Base-by-base conservation (phyloP, 2,329 filamentous ascomycete genomes). In the Colletotrichum acutatum region DNA sequence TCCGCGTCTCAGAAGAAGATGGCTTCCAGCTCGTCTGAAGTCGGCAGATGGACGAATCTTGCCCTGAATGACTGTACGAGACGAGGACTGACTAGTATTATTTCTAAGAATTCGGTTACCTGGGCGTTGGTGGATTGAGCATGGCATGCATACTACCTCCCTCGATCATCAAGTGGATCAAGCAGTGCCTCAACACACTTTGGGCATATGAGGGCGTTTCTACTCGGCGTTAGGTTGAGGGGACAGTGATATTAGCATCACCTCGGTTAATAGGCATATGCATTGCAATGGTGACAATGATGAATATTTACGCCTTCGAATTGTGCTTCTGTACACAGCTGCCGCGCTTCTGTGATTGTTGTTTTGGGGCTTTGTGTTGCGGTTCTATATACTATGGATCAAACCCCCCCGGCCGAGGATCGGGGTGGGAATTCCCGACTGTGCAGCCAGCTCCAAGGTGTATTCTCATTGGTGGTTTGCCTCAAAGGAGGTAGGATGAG, bases 1-100 rank as follows among this genome's bases (percentile, higher is more conserved):
- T 77, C 3, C 77, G 79, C 58, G 66, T 77, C 30, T 68, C 79
- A 8, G 71, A 76, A 61, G 84, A 85, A 64, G 84, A 85, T 12
- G 84, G 83, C 42, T 86, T 86, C 73, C 83, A 85, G 77, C 77
- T 86, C 54, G 71, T 86, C 54, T 82, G 66, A 78, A n/a, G 6
- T 8, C 28, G n/a, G 30, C 28, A n/a, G 54, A 32, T 37, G 16
- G 42, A 49, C 19, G 37, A 19, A 42, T 1, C 42, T 24, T 8
- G 34, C 19, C 30, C 11, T 46, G 22, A n/a, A 46, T 24, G 57
- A 34, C n/a, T 54, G 6, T 46, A 72, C 34, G 59, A 69, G 28
- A 52, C 16, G 19, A 30, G 46, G 19, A n/a, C 11, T 26, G 46
- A 24, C 12, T 5, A 4, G 16, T 19, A 12, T 24, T 26, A 28